Evolutionary conservation across 352 stramenopile genomes (phyloP).

Genomic region (Globisporangium paroecandrum): DNA sequence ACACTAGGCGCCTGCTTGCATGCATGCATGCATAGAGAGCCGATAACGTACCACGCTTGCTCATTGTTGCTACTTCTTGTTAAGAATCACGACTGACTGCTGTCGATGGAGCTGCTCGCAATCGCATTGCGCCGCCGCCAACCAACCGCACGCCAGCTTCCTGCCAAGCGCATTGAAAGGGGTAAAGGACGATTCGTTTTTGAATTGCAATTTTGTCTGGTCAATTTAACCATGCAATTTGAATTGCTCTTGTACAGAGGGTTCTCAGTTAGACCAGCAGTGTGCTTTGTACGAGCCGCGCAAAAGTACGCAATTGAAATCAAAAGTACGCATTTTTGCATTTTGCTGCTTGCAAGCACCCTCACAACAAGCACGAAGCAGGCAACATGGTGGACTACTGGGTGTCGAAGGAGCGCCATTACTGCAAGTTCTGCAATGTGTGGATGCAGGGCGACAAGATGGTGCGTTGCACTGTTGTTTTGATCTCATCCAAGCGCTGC

Average conservation of each 20-base stretch:
- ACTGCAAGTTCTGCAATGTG: conserved; percentile 88
- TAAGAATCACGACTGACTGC: conserved; percentile 78
- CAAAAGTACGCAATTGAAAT: background rate
- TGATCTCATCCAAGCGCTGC: background rate
- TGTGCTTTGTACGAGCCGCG: too few species aligned
- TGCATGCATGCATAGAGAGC: background rate
- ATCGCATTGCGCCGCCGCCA: conserved; percentile 14
- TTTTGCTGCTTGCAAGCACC: background rate
- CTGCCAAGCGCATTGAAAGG: background rate
- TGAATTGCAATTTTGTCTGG: background rate
- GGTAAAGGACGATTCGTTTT: background rate
- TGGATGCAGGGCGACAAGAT: conserved; percentile 82
- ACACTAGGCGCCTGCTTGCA: background rate
- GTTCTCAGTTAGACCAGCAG: background rate
- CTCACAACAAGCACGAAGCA: background rate
- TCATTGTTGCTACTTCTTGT: conserved; percentile 84
- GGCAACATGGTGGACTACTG: conserved; percentile 61
- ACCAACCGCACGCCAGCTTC: conserved; percentile 22
- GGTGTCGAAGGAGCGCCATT: conserved; percentile 67
- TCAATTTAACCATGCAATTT: background rate
- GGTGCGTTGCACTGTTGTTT: conserved; percentile 23
- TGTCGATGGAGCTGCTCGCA: background rate
- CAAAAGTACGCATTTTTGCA: background rate
- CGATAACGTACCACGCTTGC: conserved; percentile 58
- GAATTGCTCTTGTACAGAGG: background rate